Evolutionary conservation across 2,329 filamentous ascomycete genomes (phyloP).

Genomic region (Coleophoma eucalyptorum): DNA sequence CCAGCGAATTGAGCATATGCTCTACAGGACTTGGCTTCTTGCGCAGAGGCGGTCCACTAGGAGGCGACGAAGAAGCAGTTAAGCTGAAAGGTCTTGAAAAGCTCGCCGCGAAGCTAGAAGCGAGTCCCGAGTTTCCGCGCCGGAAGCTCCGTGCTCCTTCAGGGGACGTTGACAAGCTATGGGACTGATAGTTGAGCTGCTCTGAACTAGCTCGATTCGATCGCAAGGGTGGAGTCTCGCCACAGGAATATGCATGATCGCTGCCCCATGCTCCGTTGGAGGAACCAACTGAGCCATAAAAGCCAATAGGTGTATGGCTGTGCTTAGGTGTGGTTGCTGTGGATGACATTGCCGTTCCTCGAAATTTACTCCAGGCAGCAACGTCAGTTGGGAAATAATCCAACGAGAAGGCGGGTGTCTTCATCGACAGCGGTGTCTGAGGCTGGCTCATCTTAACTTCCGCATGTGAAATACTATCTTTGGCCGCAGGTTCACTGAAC

Average conservation of each 20-base stretch:
- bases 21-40: slow-evolving; percentile 62
- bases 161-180: slow-evolving; percentile 56
- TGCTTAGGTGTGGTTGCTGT: slow-evolving; percentile 53
- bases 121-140: slow-evolving; percentile 50
- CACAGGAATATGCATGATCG: slow-evolving; percentile 54
- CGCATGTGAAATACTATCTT: slow-evolving; percentile 53
- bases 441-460: slow-evolving; percentile 53
- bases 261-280: slow-evolving; percentile 49
- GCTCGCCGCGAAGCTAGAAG: slow-evolving; percentile 51
- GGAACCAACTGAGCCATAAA: slow-evolving; percentile 53
- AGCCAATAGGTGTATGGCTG: slow-evolving; percentile 50
- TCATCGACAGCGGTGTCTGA: slow-evolving; percentile 60
- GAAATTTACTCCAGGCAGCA: slow-evolving; percentile 47
- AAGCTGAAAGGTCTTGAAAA: slow-evolving; percentile 38
- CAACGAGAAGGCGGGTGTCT: slow-evolving; percentile 62
- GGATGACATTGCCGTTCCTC: slow-evolving; percentile 50
- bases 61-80: slow-evolving; percentile 38
- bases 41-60: slow-evolving; percentile 34
- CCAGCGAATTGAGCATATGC: slow-evolving; percentile 51
- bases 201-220: slow-evolving; percentile 42
- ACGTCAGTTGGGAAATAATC: slow-evolving; percentile 62
- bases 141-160: slow-evolving; percentile 46
- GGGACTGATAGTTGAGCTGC: slow-evolving; percentile 41
- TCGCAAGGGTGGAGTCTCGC: slow-evolving; percentile 53
- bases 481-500: slow-evolving; percentile 55